phyloP scores from a whole-genome alignment of 2,329 filamentous ascomycete species.

The Xylariomycetidae sp. region DNA sequence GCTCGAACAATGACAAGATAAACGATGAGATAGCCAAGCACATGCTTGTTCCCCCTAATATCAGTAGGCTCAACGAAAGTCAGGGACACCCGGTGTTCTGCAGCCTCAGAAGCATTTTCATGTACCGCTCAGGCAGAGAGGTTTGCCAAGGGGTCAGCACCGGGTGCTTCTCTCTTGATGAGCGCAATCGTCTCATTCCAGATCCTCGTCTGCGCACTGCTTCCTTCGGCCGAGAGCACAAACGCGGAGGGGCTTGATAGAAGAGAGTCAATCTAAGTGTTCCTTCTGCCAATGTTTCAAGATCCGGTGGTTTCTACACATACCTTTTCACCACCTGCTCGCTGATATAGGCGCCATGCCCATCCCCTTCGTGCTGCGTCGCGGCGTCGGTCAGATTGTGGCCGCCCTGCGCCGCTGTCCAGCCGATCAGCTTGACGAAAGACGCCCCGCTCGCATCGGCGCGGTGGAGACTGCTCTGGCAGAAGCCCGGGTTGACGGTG shows the following conservation, averaged over 20 bases:
- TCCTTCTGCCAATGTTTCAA: no score
- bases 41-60: no score
- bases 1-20: no score
- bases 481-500: slow-evolving; percentile 14
- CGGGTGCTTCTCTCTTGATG: neutral
- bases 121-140: neutral
- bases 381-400: neutral
- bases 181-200: neutral
- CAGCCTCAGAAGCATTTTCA: no score
- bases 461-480: slow-evolving; percentile 14
- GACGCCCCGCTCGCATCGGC: slow-evolving; percentile 2
- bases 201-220: neutral
- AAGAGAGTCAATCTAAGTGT: no score
- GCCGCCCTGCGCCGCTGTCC: slow-evolving; percentile 1
- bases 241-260: neutral
- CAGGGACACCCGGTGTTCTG: no score
- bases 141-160: neutral
- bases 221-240: neutral
- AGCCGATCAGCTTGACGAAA: neutral
- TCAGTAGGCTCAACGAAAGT: no score
- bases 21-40: no score
- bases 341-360: neutral
- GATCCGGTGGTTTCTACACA: no score
- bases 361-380: neutral
- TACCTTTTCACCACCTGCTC: neutral